Evolutionary conservation across 352 stramenopile genomes (phyloP), one percentile per base, ranked within the genome.

Genomic region (Phytophthora palmivora): DNA sequence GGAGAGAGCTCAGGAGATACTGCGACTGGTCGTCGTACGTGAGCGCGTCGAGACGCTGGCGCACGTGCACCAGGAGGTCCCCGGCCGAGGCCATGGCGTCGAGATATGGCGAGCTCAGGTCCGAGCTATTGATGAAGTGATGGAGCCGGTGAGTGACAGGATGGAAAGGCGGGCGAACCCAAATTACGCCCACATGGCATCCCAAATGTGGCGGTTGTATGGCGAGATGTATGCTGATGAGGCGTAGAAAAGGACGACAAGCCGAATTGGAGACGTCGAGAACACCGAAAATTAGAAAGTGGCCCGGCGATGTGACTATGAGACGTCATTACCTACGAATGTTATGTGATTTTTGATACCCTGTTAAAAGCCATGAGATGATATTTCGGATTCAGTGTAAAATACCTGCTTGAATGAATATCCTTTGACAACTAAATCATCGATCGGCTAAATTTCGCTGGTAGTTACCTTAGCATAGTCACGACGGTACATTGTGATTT

Each of bases 31-130:
- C 68, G 49, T 82, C 76, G 44, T 76, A 82, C 11, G 70, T 75
- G 53, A 86, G 74, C 54, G 76, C 76, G 45, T 86, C 76, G n/a
- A 86, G 61, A 11, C 76, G 76, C 58, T 79, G 71, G 10, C 76
- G 72, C 22, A 86, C 65, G 66, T 86, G 73, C 46, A 73, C 50
- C 49, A 86, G 53, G 51, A 78, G 58, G 36, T 74, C 70, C 37
- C 65, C 48, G 21, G 57, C 67, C 56, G 68, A 61, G n/a, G 60
- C 60, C 60, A 77, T 72, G 33, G 26, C 1, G 22, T 22, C 6
- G 24, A 38, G 24, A 28, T 28, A 28, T 50, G 42, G 21, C 22
- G 26, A 34, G 51, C 51, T 48, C 50, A 42, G 19, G 49, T 34
- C 24, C 24, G 6, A 49, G 3, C n/a, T n/a, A 28, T 28, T 34